Evolutionary conservation across 2,329 filamentous ascomycete species (phyloP).

Genomic region (Triangularia verruculosa): DNA sequence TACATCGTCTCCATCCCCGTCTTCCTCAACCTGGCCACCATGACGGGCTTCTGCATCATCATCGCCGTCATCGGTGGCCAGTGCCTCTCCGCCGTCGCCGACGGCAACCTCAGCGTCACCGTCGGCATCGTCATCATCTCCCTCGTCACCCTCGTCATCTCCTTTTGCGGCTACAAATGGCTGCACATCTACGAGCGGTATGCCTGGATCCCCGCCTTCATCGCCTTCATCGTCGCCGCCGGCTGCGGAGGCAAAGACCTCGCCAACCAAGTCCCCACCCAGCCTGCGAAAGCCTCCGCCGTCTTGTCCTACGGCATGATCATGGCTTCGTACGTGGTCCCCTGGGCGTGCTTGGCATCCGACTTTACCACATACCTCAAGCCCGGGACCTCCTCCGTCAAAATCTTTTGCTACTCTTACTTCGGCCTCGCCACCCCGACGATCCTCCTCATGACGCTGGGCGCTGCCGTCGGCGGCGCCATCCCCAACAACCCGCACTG

Average conservation of each 20-base stretch:
- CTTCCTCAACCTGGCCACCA: slow-evolving; percentile 59
- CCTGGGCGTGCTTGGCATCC: slow-evolving; percentile 57
- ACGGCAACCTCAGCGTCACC: slow-evolving; percentile 47
- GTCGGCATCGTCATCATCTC: slow-evolving; percentile 61
- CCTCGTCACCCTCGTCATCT: slow-evolving; percentile 55
- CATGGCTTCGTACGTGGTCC: slow-evolving; percentile 61
- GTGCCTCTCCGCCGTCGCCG: slow-evolving; percentile 53
- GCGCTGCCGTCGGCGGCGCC: slow-evolving; percentile 62
- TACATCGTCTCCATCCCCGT: slow-evolving; percentile 60
- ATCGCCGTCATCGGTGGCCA: slow-evolving; percentile 60
- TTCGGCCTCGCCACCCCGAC: slow-evolving; percentile 54
- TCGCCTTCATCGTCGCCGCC: slow-evolving; percentile 53
- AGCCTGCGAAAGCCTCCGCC: slow-evolving; percentile 41
- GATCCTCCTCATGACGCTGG: slow-evolving; percentile 59
- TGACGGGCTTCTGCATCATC: slow-evolving; percentile 62
- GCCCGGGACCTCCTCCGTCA: slow-evolving; percentile 48
- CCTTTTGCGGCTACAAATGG: slow-evolving; percentile 58
- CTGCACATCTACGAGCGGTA: slow-evolving; percentile 58
- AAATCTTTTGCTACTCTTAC: slow-evolving; percentile 56
- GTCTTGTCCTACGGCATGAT: slow-evolving; percentile 58
- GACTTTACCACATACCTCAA: slow-evolving; percentile 62
- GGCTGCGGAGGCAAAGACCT: slow-evolving; percentile 53
- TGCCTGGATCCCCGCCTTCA: slow-evolving; percentile 54
- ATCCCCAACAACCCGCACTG: slow-evolving; percentile 52
- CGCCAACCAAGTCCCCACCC: slow-evolving; percentile 43